Evolutionary conservation across 164 flowering plant species (phyloP).

Genomic region (Sextonia rubra): DNA sequence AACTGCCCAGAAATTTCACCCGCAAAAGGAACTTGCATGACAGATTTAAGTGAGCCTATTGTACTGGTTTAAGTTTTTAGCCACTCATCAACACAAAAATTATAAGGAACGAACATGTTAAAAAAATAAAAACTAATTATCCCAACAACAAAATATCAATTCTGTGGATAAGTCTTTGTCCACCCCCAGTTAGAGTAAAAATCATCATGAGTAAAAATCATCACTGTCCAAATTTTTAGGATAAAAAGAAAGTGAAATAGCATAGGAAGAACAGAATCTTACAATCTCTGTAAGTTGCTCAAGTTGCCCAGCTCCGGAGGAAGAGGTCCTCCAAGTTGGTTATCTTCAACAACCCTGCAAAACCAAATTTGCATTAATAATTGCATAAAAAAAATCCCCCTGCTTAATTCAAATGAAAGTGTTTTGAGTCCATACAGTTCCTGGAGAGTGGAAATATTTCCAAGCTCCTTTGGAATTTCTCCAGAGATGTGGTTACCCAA

Average conservation of each 20-base stretch:
- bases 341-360: slow-evolving; percentile 26
- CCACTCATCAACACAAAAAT: background rate
- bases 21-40: too few species aligned
- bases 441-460: slow-evolving; percentile 17
- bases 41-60: too few species aligned
- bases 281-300: slow-evolving; percentile 19
- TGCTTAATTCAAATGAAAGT: background rate
- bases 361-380: slow-evolving; percentile 1
- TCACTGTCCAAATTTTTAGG: too few species aligned
- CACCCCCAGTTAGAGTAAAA: background rate
- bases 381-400: background rate
- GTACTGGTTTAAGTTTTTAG: too few species aligned
- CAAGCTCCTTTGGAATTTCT: slow-evolving; percentile 23
- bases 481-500: slow-evolving; percentile 66
- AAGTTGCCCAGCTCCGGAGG: slow-evolving; percentile 28
- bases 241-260: background rate
- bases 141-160: too few species aligned
- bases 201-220: background rate
- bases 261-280: slow-evolving; percentile 7
- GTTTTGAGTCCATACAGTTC: slow-evolving; percentile 17
- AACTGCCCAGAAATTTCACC: too few species aligned
- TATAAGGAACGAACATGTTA: background rate
- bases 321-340: slow-evolving; percentile 22
- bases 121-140: background rate
- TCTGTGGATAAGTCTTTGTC: too few species aligned